Conservation (phyloP, 2,329 filamentous ascomycete species). For the Fusarium sp. region DNA sequence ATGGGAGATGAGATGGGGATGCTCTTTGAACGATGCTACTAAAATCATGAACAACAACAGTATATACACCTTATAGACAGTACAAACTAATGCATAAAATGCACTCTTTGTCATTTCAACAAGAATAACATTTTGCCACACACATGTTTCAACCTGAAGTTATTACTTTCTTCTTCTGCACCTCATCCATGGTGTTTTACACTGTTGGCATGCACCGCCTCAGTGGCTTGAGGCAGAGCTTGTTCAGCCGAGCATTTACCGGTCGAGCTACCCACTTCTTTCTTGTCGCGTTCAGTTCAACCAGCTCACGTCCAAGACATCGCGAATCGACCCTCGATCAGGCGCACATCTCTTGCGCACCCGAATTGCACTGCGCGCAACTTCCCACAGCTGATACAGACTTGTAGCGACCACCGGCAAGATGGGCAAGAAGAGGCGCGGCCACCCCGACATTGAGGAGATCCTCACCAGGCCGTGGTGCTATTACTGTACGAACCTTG, state of each 20-base stretch:
- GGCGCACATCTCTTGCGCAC: slow-evolving; percentile 31
- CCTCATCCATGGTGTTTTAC: neutral
- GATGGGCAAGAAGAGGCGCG: slow-evolving; percentile 94
- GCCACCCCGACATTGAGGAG: slow-evolving; percentile 89
- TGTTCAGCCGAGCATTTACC: slow-evolving; percentile 47
- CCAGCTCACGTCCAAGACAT: slow-evolving; percentile 43
- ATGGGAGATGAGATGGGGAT: slow-evolving; percentile 1
- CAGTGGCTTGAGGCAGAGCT: slow-evolving; percentile 6
- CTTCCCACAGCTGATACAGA: neutral
- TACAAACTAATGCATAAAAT: slow-evolving; percentile 31
- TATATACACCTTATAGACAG: slow-evolving; percentile 35
- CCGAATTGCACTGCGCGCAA: slow-evolving; percentile 30
- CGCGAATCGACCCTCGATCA: slow-evolving; percentile 33
- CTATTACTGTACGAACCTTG: slow-evolving; percentile 83
- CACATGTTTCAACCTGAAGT: too few species aligned
- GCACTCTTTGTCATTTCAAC: neutral
- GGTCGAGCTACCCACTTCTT: slow-evolving; percentile 47
- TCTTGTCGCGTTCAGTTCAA: slow-evolving; percentile 45
- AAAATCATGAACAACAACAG: slow-evolving; percentile 16
- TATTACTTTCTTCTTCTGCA: neutral
- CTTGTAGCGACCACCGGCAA: slow-evolving; percentile 21
- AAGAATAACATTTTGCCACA: neutral
- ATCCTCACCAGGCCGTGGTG: slow-evolving; percentile 92
- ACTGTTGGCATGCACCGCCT: neutral
- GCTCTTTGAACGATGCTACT: slow-evolving; percentile 7